Evolutionary conservation across 1,139 yeast species (phyloP), one percentile per base, ranked within the genome.

Genomic region (Yamadazyma blattariae): DNA sequence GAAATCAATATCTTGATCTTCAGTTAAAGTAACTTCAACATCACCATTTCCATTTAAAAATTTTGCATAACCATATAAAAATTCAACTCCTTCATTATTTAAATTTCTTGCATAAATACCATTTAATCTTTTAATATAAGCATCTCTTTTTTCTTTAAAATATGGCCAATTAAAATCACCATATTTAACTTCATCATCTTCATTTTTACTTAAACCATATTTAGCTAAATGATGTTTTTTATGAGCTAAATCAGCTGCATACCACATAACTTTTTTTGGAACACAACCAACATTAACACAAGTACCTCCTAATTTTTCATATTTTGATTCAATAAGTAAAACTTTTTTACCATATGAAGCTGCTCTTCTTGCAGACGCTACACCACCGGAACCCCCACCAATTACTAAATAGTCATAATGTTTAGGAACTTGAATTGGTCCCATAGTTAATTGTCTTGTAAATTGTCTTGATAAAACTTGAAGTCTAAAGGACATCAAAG

Each of bases 321-420:
- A 79, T 39, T 80, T 77, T 27, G 87, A 79, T 61, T 92, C 98
- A 39, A 92, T 73, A 27, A 92, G 57, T 43, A 90, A 70, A 2
- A 94, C 84, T 49, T 88, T 87, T 22, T 94, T 95, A 19, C 98
- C 98, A 51, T 89, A 80, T 32, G 82, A 77, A 33, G 97, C 96
- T 10, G 98, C 98, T 52, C 97, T 79, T 59, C 99, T 81, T 15
- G 97, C 95, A 17, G 95, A 83, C 14, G 98, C 97, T 32, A 92
- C 97, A 48, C 99, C 99, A 35, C 97, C 99, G 27, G 97, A 88
- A n/a, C 99, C 99, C 42, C 98, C 99, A 32, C 99, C 99, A 50
- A 92, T 92, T 41, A 92, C 98, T 38, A 92, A 71, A 57, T 87
- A 92, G 52, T 90, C 89, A 69, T 81, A 92, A 56, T 87, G 92